A percentile compares a stretch with the other conserved stretches of the same genome.
Evolutionary conservation across 202 grass and related monocot genomes (phyloP).

Genomic region (Elaeis oleifera): DNA sequence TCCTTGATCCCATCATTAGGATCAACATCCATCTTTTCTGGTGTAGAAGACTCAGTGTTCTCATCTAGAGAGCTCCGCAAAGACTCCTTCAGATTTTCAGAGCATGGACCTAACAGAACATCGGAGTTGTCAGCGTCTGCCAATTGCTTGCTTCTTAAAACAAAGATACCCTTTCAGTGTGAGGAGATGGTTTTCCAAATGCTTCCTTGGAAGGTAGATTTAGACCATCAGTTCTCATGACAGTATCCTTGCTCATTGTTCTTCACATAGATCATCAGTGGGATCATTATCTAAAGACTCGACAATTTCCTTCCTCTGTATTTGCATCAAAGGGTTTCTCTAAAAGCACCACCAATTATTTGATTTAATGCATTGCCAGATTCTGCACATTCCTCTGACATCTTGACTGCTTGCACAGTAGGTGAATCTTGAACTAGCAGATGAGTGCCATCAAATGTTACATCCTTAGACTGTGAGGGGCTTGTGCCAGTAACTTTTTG

Average conservation of each 20-base stretch:
- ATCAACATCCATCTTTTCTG: background rate
- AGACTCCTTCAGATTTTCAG: constrained; percentile 12
- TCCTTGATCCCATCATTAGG: background rate
- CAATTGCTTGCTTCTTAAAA: constrained; percentile 20
- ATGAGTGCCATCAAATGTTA: constrained; percentile 4
- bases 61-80: constrained; percentile 8
- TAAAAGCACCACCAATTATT: constrained; percentile 31
- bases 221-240: constrained; percentile 33
- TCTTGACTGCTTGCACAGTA: constrained; percentile 19
- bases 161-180: constrained; percentile 20
- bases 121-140: constrained; percentile 22
- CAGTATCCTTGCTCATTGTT: constrained; percentile 15
- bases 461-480: background rate
- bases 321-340: constrained; percentile 34
- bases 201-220: constrained; percentile 30
- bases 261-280: constrained; percentile 18
- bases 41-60: background rate
- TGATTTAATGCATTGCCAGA: constrained; percentile 16
- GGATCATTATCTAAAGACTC: constrained; percentile 11
- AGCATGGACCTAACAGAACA: constrained; percentile 6
- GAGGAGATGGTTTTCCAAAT: constrained; percentile 27
- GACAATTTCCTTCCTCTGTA: constrained; percentile 27
- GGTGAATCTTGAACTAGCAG: constrained; percentile 36
- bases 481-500: background rate
- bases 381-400: constrained; percentile 30